Percentiles rank a stretch among this genome's conserved stretches.
Conservation (phyloP, 192 early-diverging fungal genomes). For the Linnemannia exigua region DNA sequence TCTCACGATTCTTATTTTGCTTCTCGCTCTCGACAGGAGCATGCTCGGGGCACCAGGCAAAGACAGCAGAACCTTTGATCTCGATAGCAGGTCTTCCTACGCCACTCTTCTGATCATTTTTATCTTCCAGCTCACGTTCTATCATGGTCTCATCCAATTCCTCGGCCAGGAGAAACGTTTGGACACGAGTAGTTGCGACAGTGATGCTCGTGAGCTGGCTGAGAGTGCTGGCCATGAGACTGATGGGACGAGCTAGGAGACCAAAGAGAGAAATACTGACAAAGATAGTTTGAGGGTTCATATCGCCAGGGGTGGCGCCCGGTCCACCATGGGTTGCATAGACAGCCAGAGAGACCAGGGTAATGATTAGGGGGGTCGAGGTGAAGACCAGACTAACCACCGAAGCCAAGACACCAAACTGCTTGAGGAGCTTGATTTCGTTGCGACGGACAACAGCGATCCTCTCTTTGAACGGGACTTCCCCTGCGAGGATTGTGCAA, state of each 20-base stretch:
- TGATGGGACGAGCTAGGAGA: constrained; percentile 29
- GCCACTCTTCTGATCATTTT: neutral
- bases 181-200: constrained; percentile 35
- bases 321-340: constrained; percentile 31
- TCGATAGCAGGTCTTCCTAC: constrained; percentile 7
- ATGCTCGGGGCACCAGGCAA: constrained; percentile 25
- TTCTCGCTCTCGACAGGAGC: constrained; percentile 17
- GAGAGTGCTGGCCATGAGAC: constrained; percentile 22
- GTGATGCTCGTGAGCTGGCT: constrained; percentile 21
- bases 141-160: constrained; percentile 25
- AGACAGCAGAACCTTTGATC: constrained; percentile 5
- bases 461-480: constrained; percentile 32
- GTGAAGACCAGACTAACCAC: constrained; percentile 20
- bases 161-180: constrained; percentile 32
- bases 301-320: constrained; percentile 16
- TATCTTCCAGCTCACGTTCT: constrained; percentile 1
- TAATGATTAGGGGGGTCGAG: constrained; percentile 28
- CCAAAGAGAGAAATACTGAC: constrained; percentile 32
- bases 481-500: constrained; percentile 5
- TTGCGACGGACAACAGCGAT: constrained; percentile 10
- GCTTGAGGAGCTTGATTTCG: no score
- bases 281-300: constrained; percentile 35
- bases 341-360: constrained; percentile 26
- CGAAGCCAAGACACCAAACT: no score
- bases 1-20: no score